These are phyloP conservation scores for Penicillium fuscoglaucum DNA, from an alignment of 2,329 filamentous ascomycete species.

Conservation along the genomic window DNA sequence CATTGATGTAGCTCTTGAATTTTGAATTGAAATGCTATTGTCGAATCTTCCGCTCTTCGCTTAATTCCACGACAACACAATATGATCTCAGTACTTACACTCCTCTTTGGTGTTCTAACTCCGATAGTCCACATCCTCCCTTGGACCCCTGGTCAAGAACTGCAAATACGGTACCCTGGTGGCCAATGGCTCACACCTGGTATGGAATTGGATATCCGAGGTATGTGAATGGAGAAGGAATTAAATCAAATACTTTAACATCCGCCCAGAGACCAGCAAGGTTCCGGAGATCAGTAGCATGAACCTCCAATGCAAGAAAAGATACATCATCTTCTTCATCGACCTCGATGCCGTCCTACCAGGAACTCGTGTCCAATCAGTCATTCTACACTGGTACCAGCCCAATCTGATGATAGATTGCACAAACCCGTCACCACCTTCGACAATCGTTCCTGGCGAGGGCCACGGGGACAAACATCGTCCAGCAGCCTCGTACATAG, in stretches of 20 bases:
- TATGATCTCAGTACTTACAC: neutral
- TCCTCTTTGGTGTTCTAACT: neutral
- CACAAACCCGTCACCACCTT: neutral
- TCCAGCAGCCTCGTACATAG: slow-evolving; percentile 27
- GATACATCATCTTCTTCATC: slow-evolving; percentile 28
- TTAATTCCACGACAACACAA: neutral
- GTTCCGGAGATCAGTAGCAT: slow-evolving; percentile 22
- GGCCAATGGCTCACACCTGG: slow-evolving; percentile 23
- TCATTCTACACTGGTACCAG: slow-evolving; percentile 33
- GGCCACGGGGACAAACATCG: neutral
- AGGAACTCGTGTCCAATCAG: slow-evolving; percentile 14
- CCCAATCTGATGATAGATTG: slow-evolving; percentile 18
- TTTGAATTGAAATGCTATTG: neutral
- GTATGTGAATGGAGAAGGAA: neutral
- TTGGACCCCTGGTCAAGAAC: neutral
- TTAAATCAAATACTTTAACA: neutral
- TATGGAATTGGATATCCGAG: slow-evolving; percentile 11
- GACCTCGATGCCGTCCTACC: slow-evolving; percentile 27
- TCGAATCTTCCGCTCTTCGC: too few relatives aligned
- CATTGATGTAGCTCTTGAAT: neutral
- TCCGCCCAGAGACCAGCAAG: slow-evolving; percentile 7
- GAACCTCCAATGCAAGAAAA: slow-evolving; percentile 8
- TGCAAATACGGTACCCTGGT: slow-evolving; percentile 23
- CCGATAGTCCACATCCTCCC: neutral
- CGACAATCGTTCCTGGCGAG: slow-evolving; percentile 1